Evolutionary conservation across 768 basidiomycete genomes (phyloP).

Genomic region (Botryobasidium botryosum): DNA sequence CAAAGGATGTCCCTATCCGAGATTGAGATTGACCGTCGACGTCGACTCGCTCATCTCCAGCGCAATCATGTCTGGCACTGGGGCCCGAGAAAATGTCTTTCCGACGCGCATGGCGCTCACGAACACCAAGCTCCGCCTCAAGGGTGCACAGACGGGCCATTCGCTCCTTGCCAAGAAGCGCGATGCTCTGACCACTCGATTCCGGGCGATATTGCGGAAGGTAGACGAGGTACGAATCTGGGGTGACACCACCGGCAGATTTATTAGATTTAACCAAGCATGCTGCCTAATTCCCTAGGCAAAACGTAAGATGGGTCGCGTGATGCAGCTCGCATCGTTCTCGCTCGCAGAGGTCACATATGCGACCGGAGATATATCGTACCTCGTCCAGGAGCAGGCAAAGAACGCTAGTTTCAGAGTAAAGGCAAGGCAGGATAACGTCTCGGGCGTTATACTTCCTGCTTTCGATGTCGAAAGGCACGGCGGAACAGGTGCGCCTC

Average conservation of each 20-base stretch:
- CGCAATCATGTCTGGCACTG: constrained; percentile 66
- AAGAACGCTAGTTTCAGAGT: constrained; percentile 84
- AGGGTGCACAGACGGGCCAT: constrained; percentile 89
- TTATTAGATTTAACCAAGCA: constrained; percentile 8
- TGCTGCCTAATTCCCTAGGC: constrained; percentile 34
- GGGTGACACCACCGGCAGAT: no score
- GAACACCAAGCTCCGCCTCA: constrained; percentile 76
- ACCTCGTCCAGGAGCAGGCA: constrained; percentile 94
- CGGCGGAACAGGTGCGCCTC: constrained; percentile 51
- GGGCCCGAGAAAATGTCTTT: constrained; percentile 83
- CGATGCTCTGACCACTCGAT: constrained; percentile 88
- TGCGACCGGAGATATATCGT: constrained; percentile 91
- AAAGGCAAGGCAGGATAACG: constrained; percentile 92
- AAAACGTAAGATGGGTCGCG: constrained; percentile 96
- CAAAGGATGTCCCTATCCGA: no score
- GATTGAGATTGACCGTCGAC: no score
- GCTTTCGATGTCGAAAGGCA: constrained; percentile 87
- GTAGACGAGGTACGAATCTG: constrained; percentile 96
- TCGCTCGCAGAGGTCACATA: constrained; percentile 98
- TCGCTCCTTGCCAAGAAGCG: constrained; percentile 94
- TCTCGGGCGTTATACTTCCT: constrained; percentile 89
- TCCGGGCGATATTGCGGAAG: constrained; percentile 84
- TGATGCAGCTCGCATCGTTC: constrained; percentile 98
- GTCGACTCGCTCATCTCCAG: background rate
- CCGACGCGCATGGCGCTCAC: constrained; percentile 96